Base-by-base conservation (phyloP, 495 filamentous ascomycete genomes). In the Talaromyces stipitatus region DNA sequence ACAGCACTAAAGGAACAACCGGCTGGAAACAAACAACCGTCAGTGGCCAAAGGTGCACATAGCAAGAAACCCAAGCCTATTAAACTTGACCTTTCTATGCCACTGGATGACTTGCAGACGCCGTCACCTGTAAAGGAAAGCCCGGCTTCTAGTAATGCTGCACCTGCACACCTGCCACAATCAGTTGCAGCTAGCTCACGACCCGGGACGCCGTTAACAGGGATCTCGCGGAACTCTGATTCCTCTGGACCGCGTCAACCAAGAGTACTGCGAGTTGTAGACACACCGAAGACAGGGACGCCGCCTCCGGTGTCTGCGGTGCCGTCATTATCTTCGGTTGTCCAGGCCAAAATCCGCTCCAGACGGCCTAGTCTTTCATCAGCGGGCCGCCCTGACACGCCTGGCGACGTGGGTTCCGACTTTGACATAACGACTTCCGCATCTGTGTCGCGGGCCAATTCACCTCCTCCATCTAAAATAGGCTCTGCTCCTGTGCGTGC, bases 361-460 rank as follows among this genome's bases (percentile, higher is more conserved):
- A 72, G 85, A 12, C 76, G 83, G 59, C 74, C 83, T 8, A 88
- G 85, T 58, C 58, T 86, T 6, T 70, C 79, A 46, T 83, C 85
- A 0, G 64, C 80, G 28, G 82, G 89, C 58, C 75, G 83, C 24
- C 88, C 91, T n/a, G 85, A 84, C 41, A 94, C 91, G 0, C 89
- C 91, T 3, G 83, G 86, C 58, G 91, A 95, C 60, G 66, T 82
- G 4, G 79, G 88, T 22, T 92, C 87, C 1, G 91, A 96, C 58
- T 90, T 77, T 57, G 87, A 88, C 23, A 85, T 83, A 4, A 78
- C 89, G 36, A 84, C 89, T 2, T 92, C 91, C 9, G 81, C 85
- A 1, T 90, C 90, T 4, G 76, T 87, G 16, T 96, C 92, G n/a
- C 82, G 91, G 38, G 84, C 90, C 7, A 91, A 81, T 64, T 95